Conservation (phyloP, 768 basidiomycete species). For the Tricholoma sp. region DNA sequence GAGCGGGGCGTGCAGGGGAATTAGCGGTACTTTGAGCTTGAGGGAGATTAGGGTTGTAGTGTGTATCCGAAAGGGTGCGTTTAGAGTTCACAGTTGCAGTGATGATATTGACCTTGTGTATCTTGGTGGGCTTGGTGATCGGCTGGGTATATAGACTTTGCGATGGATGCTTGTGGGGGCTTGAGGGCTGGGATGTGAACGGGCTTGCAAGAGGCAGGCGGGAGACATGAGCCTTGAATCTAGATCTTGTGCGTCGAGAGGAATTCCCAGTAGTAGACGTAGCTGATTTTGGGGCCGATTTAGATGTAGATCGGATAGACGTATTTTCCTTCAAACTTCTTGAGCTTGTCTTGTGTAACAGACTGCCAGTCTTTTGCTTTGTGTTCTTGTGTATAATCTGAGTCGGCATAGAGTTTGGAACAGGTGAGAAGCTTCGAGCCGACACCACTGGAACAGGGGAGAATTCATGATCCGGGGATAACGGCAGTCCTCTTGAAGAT, state of each 20-base stretch:
- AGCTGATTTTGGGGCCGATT: constrained; percentile 2
- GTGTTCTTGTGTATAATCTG: background rate
- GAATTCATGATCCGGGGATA: constrained; percentile 7
- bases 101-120: background rate
- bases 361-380: background rate
- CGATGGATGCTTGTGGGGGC: constrained; percentile 1
- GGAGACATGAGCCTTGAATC: background rate
- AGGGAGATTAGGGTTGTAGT: constrained; percentile 17
- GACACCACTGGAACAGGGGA: constrained; percentile 13
- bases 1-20: constrained; percentile 8
- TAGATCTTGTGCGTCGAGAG: background rate
- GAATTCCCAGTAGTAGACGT: background rate
- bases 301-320: background rate
- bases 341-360: constrained; percentile 13
- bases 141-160: background rate
- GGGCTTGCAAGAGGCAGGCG: constrained; percentile 16
- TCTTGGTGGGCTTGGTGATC: background rate
- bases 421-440: background rate
- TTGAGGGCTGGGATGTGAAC: constrained; percentile 15
- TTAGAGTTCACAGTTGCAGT: constrained; percentile 2
- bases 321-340: constrained; percentile 19
- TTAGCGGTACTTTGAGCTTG: constrained; percentile 15
- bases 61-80: constrained; percentile 17
- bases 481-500: constrained; percentile 8
- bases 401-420: background rate